phyloP scores from a whole-genome alignment of 305 asterid species.

The Stenogyne calaminthoides region DNA sequence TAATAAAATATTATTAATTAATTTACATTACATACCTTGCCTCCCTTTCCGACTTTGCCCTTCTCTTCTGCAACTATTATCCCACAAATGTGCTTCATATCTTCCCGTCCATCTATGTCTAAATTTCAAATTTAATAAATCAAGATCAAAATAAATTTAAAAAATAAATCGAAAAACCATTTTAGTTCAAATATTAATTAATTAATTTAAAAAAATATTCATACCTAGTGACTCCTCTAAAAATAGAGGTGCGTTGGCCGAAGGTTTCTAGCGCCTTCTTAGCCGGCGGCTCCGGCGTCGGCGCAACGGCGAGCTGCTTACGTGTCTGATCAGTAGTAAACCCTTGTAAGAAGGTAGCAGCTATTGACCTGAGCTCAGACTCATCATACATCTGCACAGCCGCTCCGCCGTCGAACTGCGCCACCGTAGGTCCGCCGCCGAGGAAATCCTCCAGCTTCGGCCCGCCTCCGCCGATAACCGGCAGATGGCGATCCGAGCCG shows the following conservation, averaged over 20 bases:
- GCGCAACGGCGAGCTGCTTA: slow-evolving; percentile 33
- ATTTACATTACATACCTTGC: slow-evolving; percentile 48
- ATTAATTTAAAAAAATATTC: background rate
- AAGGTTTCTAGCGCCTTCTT: slow-evolving; percentile 66
- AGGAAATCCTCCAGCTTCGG: slow-evolving; percentile 81
- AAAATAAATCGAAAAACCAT: slow-evolving; percentile 4
- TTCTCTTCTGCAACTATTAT: slow-evolving; percentile 78
- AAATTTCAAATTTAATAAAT: background rate
- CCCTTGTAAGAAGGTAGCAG: slow-evolving; percentile 60
- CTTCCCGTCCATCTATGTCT: slow-evolving; percentile 87
- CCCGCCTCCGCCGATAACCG: slow-evolving; percentile 30
- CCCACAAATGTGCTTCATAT: slow-evolving; percentile 77
- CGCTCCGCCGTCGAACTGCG: slow-evolving; percentile 32
- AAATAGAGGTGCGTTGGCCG: slow-evolving; percentile 87
- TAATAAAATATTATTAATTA: background rate
- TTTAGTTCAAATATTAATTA: background rate
- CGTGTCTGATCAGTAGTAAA: slow-evolving; percentile 41
- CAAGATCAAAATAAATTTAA: background rate
- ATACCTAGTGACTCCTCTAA: slow-evolving; percentile 83
- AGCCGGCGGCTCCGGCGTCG: slow-evolving; percentile 35
- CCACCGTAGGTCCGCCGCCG: slow-evolving; percentile 48
- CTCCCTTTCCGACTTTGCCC: slow-evolving; percentile 97
- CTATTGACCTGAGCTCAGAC: slow-evolving; percentile 60
- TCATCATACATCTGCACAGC: slow-evolving; percentile 45
- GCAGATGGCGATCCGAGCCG: slow-evolving; percentile 14